These are phyloP conservation scores for Sherardia arvensis DNA, from an alignment of 257 asterid genomes.

Conservation along the genomic window DNA sequence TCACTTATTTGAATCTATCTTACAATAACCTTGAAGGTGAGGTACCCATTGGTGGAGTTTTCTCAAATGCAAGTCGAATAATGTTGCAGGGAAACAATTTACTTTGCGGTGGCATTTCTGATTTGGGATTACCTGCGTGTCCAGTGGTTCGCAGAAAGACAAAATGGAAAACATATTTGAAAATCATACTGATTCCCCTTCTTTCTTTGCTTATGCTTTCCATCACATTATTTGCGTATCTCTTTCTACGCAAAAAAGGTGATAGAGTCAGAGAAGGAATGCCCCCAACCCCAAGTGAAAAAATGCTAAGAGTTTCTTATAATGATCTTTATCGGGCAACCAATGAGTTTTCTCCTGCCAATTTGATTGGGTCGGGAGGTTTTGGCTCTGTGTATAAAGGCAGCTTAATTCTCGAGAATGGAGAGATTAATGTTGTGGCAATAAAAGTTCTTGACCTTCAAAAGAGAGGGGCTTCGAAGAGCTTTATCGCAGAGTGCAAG, in stretches of 20 bases:
- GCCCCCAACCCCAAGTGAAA: background rate
- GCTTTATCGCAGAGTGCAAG: background rate
- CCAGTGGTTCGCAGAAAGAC: background rate
- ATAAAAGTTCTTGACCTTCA: too few relatives aligned
- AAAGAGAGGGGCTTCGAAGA: too few relatives aligned
- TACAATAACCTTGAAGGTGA: too few relatives aligned
- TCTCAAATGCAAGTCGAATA: too few relatives aligned
- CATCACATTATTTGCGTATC: background rate
- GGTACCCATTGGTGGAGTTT: too few relatives aligned
- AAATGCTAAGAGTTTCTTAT: background rate
- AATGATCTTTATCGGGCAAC: background rate
- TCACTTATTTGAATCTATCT: slow-evolving; percentile 12
- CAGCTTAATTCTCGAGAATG: too few relatives aligned
- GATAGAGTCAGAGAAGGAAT: background rate
- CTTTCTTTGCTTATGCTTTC: slow-evolving; percentile 1
- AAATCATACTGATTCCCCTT: too few relatives aligned
- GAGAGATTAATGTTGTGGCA: too few relatives aligned
- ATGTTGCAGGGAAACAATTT: slow-evolving; percentile 8
- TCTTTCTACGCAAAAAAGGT: background rate
- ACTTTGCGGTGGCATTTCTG: slow-evolving; percentile 17
- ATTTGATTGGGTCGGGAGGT: too few relatives aligned
- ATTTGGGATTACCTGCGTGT: slow-evolving; percentile 12
- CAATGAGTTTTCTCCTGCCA: too few relatives aligned
- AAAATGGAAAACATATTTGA: background rate
- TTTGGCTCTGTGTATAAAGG: too few relatives aligned